Percentiles rank a stretch among this genome's conserved stretches.
These are phyloP conservation scores for Basidiobolus meristosporus DNA, from an alignment of 371 early-diverging fungal species.

Conservation along the genomic window DNA sequence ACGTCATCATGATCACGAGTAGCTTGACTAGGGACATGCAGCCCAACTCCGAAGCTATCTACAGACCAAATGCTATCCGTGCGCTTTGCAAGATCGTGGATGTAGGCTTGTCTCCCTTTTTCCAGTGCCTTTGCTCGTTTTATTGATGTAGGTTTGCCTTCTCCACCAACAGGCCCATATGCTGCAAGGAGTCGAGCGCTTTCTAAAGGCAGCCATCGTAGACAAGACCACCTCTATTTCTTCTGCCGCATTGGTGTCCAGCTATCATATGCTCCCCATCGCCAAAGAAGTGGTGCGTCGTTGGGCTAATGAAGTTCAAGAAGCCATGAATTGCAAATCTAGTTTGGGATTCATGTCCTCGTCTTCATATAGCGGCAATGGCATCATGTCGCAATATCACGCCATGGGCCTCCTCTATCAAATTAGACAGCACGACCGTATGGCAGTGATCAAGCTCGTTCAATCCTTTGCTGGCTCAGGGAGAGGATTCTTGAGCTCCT, in stretches of 20 bases:
- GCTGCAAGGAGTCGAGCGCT: constrained; percentile 88
- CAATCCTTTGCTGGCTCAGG: constrained; percentile 60
- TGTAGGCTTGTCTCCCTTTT: constrained; percentile 22
- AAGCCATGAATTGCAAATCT: constrained; percentile 49
- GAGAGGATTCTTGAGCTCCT: constrained; percentile 14
- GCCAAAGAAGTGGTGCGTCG: constrained; percentile 23
- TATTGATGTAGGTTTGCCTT: background rate
- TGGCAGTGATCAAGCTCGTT: constrained; percentile 91
- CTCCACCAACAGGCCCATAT: constrained; percentile 46
- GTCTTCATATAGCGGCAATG: constrained; percentile 19
- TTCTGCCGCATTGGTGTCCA: constrained; percentile 83
- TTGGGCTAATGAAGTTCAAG: constrained; percentile 24
- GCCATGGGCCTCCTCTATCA: constrained; percentile 87
- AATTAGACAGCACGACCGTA: constrained; percentile 88
- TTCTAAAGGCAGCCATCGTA: constrained; percentile 91
- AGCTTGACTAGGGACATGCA: constrained; percentile 93
- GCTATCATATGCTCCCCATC: constrained; percentile 63
- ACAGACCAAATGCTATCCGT: constrained; percentile 89
- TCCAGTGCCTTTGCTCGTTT: background rate
- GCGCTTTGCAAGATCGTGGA: constrained; percentile 90
- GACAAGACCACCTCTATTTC: constrained; percentile 83
- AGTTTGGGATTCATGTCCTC: constrained; percentile 19
- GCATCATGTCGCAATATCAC: constrained; percentile 79
- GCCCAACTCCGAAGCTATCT: constrained; percentile 71
- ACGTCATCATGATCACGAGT: constrained; percentile 94